Base-by-base conservation (phyloP, 805 yeast genomes). In the Schizosaccharomyces octosporus region DNA sequence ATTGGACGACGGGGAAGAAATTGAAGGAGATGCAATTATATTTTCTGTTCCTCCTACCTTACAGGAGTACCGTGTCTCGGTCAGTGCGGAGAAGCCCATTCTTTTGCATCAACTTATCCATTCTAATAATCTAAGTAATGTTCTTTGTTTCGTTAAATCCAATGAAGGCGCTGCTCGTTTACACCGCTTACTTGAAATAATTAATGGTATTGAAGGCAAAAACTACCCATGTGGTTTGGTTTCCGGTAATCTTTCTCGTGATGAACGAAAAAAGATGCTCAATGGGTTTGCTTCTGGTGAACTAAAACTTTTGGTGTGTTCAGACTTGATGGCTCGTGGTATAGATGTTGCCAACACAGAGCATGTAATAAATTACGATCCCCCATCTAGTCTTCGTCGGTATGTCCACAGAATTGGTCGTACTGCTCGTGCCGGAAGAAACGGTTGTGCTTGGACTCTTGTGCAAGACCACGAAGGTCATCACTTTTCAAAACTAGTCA, bases 271-370 rank as follows among this genome's bases (percentile, higher is more conserved):
- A 59, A 78, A 79, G 65, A 73, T 82, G 1, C 74, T 93, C 62
- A 75, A 78, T 51, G 76, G 76, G 5, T 89, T 93, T 67, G 74
- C 79, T 15, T 67, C 69, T 1, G 81, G 81, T 19, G 74, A 77
- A 1, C 72, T 80, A 59, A 73, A 76, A 55, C 68, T 87, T 48
- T 45, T 74, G 79, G 70, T 82, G 79, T 63, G 88, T 31, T 93
- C 98, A 0, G 99, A 93, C 72, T 76, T 93, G 66, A 84, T 93
- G 70, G 85, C 97, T n/a, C 82, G 99, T 72, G 99, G 99, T 74
- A 79, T 93, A 60, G 95, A 90, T 72, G 77, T 93, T 57, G 72
- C 77, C 17, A 76, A 81, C 3, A 79, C 93, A 59, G 76, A 80
- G 55, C 79, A 81, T 64, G 96, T 93, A 13, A 74, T 93, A 61